These are phyloP conservation scores for Trichothecium roseum DNA, from an alignment of 2,329 filamentous ascomycete genomes.

Conservation along the genomic window DNA sequence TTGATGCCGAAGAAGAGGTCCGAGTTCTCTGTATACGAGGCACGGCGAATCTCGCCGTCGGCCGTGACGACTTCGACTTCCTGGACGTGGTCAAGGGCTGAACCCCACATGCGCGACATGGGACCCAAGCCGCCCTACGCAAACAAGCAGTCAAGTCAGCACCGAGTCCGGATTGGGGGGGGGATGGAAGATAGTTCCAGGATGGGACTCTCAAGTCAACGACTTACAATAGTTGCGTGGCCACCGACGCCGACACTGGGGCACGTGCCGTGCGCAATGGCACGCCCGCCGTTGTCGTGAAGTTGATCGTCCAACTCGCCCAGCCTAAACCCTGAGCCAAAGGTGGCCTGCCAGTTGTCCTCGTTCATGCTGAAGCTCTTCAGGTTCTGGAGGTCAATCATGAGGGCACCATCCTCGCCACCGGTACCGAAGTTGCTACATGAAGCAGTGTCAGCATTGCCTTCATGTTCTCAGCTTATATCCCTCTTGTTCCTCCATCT, in stretches of 20 bases:
- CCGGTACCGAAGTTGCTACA: constrained; percentile 33
- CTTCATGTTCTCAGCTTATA: neutral
- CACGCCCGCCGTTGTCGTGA: constrained; percentile 40
- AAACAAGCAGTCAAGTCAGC: constrained; percentile 4
- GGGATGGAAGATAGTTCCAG: neutral
- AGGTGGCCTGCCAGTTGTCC: constrained; percentile 39
- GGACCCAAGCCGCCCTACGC: constrained; percentile 44
- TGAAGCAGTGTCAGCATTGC: neutral
- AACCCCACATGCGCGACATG: constrained; percentile 50
- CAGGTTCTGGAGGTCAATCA: constrained; percentile 44
- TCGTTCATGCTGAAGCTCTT: constrained; percentile 42
- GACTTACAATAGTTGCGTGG: constrained; percentile 43
- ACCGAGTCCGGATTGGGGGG: too few species aligned
- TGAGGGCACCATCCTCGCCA: constrained; percentile 37
- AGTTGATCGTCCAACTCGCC: constrained; percentile 39
- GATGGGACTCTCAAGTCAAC: neutral
- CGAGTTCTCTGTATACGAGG: constrained; percentile 33
- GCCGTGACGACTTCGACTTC: constrained; percentile 47
- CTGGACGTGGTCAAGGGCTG: constrained; percentile 42
- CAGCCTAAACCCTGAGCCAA: constrained; percentile 43
- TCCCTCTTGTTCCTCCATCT: neutral
- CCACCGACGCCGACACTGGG: constrained; percentile 49
- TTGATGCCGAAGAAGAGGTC: constrained; percentile 48
- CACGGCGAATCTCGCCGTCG: constrained; percentile 38
- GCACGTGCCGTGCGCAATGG: constrained; percentile 49